phyloP scores from a whole-genome alignment of 352 stramenopile genomes.

The Globisporangium okanoganense region DNA sequence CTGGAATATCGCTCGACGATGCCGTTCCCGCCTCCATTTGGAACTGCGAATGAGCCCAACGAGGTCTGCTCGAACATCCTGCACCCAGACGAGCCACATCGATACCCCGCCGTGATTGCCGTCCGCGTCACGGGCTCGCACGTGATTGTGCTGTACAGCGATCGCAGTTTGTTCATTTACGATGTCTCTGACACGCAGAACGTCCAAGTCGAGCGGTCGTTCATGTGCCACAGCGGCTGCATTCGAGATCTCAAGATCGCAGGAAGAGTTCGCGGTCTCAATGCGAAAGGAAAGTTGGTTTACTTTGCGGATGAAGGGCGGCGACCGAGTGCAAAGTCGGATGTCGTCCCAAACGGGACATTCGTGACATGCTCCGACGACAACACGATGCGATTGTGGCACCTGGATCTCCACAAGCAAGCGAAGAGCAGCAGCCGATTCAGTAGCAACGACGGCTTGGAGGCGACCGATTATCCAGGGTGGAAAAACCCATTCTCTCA shows the following conservation, averaged over 20 bases:
- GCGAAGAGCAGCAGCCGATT: slow-evolving; percentile 27
- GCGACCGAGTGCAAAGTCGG: slow-evolving; percentile 4
- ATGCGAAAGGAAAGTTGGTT: slow-evolving; percentile 51
- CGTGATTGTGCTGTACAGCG: slow-evolving; percentile 68
- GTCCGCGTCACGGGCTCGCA: slow-evolving; percentile 59
- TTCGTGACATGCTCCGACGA: slow-evolving; percentile 86
- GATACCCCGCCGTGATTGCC: slow-evolving; percentile 55
- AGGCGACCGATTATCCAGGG: slow-evolving; percentile 17
- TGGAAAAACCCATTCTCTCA: slow-evolving; percentile 73
- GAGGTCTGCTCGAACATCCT: slow-evolving; percentile 19
- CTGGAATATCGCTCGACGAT: slow-evolving; percentile 72
- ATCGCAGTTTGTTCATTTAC: slow-evolving; percentile 82
- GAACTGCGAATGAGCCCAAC: slow-evolving; percentile 27
- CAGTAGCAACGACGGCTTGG: slow-evolving; percentile 7
- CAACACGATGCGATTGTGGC: slow-evolving; percentile 86
- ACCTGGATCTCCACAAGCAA: slow-evolving; percentile 69
- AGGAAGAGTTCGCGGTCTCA: slow-evolving; percentile 45
- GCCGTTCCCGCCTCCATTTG: slow-evolving; percentile 73
- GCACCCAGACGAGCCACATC: slow-evolving; percentile 47
- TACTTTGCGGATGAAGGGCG: slow-evolving; percentile 27
- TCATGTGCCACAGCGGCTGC: slow-evolving; percentile 75
- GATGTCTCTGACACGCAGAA: slow-evolving; percentile 47
- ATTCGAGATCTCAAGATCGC: slow-evolving; percentile 66
- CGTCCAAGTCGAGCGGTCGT: slow-evolving; percentile 56
- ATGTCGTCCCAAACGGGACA: slow-evolving; percentile 49